Conservation (phyloP, 2,329 filamentous ascomycete species). For the Phialocephala subalpina region DNA sequence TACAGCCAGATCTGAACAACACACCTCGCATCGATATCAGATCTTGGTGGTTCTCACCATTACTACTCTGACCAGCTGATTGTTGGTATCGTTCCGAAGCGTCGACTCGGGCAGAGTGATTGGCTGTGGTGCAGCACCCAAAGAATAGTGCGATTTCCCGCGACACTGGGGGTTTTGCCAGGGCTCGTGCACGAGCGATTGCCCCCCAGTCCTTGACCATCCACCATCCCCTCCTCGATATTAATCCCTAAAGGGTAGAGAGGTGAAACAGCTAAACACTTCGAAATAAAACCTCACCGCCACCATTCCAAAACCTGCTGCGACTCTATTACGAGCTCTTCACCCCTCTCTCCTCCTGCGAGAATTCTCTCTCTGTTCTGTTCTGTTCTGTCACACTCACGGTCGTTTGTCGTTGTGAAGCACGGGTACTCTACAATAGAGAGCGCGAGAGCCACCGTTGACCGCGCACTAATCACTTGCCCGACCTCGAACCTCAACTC, state of each 20-base stretch:
- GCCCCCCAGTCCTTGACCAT: constrained; percentile 12
- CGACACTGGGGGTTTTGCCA: neutral
- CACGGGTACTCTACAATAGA: constrained; percentile 11
- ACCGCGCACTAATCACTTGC: constrained; percentile 13
- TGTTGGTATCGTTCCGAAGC: constrained; percentile 18
- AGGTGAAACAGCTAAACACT: constrained; percentile 19
- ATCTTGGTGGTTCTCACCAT: neutral
- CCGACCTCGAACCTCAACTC: constrained; percentile 5
- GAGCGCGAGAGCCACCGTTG: constrained; percentile 14
- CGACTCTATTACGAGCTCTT: constrained; percentile 13
- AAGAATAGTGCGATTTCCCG: too few relatives aligned
- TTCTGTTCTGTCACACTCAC: constrained; percentile 11
- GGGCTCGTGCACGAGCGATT: neutral
- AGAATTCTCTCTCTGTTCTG: constrained; percentile 20
- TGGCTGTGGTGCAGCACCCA: constrained; percentile 9
- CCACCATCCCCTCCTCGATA: constrained; percentile 31
- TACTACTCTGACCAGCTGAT: constrained; percentile 12
- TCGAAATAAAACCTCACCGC: constrained; percentile 39
- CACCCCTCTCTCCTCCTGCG: constrained; percentile 38
- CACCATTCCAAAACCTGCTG: constrained; percentile 24
- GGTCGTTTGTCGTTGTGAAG: constrained; percentile 1
- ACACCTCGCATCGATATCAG: neutral
- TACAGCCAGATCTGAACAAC: neutral
- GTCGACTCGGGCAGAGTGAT: constrained; percentile 5
- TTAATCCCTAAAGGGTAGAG: neutral